Conservation (phyloP, 495 filamentous ascomycete species). For the Penicillium psychrofluorescens region DNA sequence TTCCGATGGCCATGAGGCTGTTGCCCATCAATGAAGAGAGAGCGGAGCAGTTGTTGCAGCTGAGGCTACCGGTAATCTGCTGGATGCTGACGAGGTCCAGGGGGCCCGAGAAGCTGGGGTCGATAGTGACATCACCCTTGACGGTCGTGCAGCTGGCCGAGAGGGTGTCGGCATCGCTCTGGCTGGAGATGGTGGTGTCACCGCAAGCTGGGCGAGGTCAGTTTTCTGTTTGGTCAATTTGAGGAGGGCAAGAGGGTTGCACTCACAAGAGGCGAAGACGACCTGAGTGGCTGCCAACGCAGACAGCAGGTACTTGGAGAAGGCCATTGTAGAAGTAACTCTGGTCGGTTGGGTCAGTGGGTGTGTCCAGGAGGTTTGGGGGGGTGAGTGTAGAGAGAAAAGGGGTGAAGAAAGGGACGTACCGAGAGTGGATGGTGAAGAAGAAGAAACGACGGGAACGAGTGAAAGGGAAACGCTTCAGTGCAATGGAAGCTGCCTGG, state of each 20-base stretch:
- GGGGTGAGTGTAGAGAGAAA: background rate
- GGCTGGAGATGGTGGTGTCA: conserved; percentile 53
- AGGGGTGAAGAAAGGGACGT: background rate
- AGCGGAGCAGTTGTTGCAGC: conserved; percentile 32
- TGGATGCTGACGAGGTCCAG: conserved; percentile 42
- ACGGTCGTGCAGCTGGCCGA: conserved; percentile 60
- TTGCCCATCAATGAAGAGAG: too few relatives aligned
- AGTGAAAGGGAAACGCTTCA: conserved; percentile 24
- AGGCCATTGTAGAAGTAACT: conserved; percentile 56
- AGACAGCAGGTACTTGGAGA: conserved; percentile 67
- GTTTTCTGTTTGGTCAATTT: background rate
- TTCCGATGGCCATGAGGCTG: conserved; percentile 32
- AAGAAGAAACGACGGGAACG: conserved; percentile 20
- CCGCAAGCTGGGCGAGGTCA: conserved; percentile 12
- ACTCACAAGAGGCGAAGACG: conserved; percentile 49
- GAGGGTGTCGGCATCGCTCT: conserved; percentile 65
- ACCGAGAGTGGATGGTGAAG: conserved; percentile 7
- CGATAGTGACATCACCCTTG: conserved; percentile 63
- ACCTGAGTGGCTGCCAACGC: conserved; percentile 59
- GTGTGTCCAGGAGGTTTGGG: background rate
- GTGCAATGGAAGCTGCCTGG: too few relatives aligned
- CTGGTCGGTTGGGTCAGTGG: conserved; percentile 8
- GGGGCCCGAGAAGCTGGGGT: conserved; percentile 37
- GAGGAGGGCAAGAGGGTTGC: conserved; percentile 2
- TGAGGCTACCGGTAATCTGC: conserved; percentile 63